A percentile compares a stretch with the other conserved stretches of the same genome.
phyloP scores from a whole-genome alignment of 805 yeast genomes.

The Candida xiaguanensis region DNA sequence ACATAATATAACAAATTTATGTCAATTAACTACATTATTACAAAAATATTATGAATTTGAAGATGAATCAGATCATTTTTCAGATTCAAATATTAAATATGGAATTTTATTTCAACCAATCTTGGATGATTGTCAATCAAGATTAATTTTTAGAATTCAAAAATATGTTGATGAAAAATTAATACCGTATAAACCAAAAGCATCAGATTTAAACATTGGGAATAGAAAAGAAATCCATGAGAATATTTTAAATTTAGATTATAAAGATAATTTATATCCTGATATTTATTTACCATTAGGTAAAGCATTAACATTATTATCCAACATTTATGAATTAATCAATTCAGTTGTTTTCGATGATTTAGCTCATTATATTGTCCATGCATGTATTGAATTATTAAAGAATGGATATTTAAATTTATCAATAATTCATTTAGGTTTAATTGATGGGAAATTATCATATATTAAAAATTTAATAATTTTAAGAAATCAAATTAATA shows the following conservation, averaged over 20 bases:
- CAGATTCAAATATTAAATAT: conserved; percentile 33
- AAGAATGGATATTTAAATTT: conserved; percentile 47
- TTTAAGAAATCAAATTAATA: conserved; percentile 62
- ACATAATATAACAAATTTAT: conserved; percentile 58
- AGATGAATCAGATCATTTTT: conserved; percentile 39
- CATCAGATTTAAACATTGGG: conserved; percentile 64
- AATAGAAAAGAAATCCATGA: conserved; percentile 19
- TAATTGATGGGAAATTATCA: conserved; percentile 58
- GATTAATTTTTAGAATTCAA: conserved; percentile 78
- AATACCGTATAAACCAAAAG: conserved; percentile 59
- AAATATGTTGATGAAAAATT: conserved; percentile 67
- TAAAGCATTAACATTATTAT: conserved; percentile 63
- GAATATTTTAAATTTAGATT: conserved; percentile 27
- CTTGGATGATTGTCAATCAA: conserved; percentile 70
- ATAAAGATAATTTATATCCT: conserved; percentile 33
- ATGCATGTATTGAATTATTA: conserved; percentile 65
- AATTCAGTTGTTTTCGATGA: conserved; percentile 81
- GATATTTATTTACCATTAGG: conserved; percentile 70
- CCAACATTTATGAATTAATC: conserved; percentile 76
- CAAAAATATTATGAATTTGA: conserved; percentile 67
- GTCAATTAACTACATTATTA: conserved; percentile 70
- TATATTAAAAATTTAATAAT: conserved; percentile 69
- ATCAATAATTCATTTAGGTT: conserved; percentile 45
- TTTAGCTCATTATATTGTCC: conserved; percentile 82
- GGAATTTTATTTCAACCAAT: conserved; percentile 68